A percentile compares a stretch with the other conserved stretches of the same genome.
Evolutionary conservation across 2,329 filamentous ascomycete species (phyloP).

Genomic region (Penicillium freii): DNA sequence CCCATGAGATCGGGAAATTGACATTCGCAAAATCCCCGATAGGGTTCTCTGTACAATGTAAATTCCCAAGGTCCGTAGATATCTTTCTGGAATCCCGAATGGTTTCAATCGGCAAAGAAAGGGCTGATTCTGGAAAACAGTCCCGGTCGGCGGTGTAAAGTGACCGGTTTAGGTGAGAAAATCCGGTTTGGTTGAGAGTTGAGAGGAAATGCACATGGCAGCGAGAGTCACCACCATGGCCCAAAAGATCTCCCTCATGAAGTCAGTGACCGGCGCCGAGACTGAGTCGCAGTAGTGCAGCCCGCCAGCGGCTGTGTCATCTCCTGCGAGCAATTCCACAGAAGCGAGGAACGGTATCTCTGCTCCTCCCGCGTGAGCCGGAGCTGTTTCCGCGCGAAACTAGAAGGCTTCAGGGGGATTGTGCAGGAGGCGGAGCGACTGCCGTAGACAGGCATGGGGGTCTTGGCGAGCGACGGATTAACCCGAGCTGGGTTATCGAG

Average conservation of each 20-base stretch:
- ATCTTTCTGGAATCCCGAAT: not conserved
- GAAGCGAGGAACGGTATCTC: conserved; percentile 26
- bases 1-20: not conserved
- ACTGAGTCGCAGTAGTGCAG: conserved; percentile 14
- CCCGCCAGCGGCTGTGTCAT: conserved; percentile 21
- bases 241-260: conserved; percentile 12
- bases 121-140: not conserved
- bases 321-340: conserved; percentile 25
- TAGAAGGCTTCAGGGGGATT: conserved; percentile 31
- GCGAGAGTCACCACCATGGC: not conserved
- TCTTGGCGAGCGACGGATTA: conserved; percentile 17
- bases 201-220: not conserved
- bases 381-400: conserved; percentile 33
- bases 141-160: not conserved
- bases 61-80: not conserved
- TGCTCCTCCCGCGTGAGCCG: conserved; percentile 38
- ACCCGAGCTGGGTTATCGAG: conserved; percentile 24
- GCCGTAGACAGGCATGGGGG: conserved; percentile 20
- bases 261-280: conserved; percentile 27
- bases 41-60: not conserved
- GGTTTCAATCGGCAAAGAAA: not conserved
- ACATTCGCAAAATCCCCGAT: not conserved
- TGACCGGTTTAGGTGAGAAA: not conserved
- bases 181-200: not conserved
- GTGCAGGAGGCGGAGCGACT: conserved; percentile 22